These are phyloP conservation scores for Graphium sp. DNA, from an alignment of 2,329 filamentous ascomycete species.

Conservation along the genomic window DNA sequence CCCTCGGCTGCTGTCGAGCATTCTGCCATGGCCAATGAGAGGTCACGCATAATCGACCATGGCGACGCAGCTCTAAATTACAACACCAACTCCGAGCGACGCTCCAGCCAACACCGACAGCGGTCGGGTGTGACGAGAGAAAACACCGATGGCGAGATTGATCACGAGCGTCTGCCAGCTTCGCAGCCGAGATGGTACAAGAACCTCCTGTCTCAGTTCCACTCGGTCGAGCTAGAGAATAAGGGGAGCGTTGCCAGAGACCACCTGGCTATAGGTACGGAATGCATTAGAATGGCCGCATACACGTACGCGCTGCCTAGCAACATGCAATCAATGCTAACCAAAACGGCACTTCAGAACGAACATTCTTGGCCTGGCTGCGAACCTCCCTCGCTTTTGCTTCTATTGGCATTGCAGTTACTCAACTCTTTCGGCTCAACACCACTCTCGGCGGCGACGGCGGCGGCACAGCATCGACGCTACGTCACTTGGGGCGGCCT, in stretches of 20 bases:
- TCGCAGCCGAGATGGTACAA: too few species aligned
- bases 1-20: too few species aligned
- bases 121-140: not conserved
- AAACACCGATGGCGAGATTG: not conserved
- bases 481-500: conserved; percentile 53
- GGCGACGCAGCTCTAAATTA: too few species aligned
- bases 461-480: conserved; percentile 13
- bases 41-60: too few species aligned
- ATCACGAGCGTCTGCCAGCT: too few species aligned
- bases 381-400: conserved; percentile 69
- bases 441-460: conserved; percentile 32
- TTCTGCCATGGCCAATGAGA: too few species aligned
- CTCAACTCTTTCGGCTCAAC: conserved; percentile 73
- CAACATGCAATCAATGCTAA: not conserved
- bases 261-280: conserved; percentile 59
- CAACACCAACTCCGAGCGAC: too few species aligned
- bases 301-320: conserved; percentile 1
- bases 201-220: conserved; percentile 7
- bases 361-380: conserved; percentile 75
- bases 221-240: conserved; percentile 63
- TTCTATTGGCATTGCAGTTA: conserved; percentile 68
- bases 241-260: conserved; percentile 73
- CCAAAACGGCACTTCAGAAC: conserved; percentile 31
- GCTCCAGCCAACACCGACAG: too few species aligned
- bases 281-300: conserved; percentile 3